phyloP scores from a whole-genome alignment of 208 protist genomes.

The Leishmania tropica region DNA sequence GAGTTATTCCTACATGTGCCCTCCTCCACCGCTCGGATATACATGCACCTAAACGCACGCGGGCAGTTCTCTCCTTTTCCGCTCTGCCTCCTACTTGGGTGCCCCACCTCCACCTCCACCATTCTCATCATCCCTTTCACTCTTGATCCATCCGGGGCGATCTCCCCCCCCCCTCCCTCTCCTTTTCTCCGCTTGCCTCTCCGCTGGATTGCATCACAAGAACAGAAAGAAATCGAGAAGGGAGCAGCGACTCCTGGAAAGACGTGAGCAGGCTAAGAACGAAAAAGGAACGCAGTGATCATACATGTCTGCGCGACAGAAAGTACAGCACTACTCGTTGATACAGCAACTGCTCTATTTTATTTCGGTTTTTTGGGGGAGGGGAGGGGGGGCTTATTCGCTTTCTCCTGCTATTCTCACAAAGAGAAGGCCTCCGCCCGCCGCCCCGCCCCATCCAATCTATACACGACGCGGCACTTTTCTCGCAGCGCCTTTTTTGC shows the following conservation, averaged over 20 bases:
- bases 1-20: no score
- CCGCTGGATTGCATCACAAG: not conserved
- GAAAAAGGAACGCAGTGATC: not conserved
- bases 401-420: no score
- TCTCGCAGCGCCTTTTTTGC: not conserved
- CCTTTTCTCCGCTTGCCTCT: not conserved
- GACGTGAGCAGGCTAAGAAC: not conserved
- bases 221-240: not conserved
- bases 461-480: not conserved
- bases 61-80: conserved; percentile 11
- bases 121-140: not conserved
- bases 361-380: not conserved
- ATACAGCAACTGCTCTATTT: not conserved
- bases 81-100: not conserved
- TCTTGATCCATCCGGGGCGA: not conserved
- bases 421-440: no score
- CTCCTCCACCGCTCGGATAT: not conserved
- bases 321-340: not conserved
- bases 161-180: not conserved
- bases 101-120: not conserved
- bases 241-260: not conserved
- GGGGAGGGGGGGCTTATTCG: not conserved
- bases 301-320: not conserved
- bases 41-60: not conserved
- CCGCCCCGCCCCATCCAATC: no score